phyloP scores from a whole-genome alignment of 179 eudicot species.

The Gypsophila paniculata region DNA sequence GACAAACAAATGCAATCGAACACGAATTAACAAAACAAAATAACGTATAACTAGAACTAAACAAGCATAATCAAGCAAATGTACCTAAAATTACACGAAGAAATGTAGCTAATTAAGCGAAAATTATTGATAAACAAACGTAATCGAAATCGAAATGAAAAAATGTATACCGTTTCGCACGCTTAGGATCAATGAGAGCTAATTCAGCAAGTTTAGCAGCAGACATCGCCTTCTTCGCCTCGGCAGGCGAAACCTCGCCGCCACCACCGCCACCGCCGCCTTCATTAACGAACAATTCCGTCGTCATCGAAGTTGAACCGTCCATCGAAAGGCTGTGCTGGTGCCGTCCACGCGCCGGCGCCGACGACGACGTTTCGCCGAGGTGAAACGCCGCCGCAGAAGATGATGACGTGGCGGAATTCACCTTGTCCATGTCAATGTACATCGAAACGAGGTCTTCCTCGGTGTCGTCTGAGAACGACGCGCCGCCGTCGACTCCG shows the following conservation, averaged over 20 bases:
- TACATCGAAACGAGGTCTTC: constrained; percentile 85
- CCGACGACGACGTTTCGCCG: constrained; percentile 52
- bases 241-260: constrained; percentile 40
- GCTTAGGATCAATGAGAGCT: constrained; percentile 89
- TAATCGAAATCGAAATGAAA: neutral
- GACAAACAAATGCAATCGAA: neutral
- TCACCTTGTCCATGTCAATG: constrained; percentile 90
- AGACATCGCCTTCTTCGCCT: constrained; percentile 83
- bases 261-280: constrained; percentile 37
- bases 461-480: constrained; percentile 80
- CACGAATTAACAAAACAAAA: neutral
- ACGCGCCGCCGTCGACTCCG: constrained; percentile 48
- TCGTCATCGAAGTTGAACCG: constrained; percentile 62
- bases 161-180: constrained; percentile 72
- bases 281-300: constrained; percentile 71
- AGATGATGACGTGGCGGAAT: constrained; percentile 37
- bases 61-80: neutral
- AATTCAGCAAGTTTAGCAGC: constrained; percentile 98
- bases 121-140: neutral
- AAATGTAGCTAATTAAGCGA: too few species aligned
- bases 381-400: constrained; percentile 53
- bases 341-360: constrained; percentile 61
- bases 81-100: too few species aligned
- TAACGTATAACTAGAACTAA: too few species aligned
- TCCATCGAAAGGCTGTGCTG: constrained; percentile 98